Evolutionary conservation across 2,329 filamentous ascomycete species (phyloP).

Genomic region (Myrmaecium sp.): DNA sequence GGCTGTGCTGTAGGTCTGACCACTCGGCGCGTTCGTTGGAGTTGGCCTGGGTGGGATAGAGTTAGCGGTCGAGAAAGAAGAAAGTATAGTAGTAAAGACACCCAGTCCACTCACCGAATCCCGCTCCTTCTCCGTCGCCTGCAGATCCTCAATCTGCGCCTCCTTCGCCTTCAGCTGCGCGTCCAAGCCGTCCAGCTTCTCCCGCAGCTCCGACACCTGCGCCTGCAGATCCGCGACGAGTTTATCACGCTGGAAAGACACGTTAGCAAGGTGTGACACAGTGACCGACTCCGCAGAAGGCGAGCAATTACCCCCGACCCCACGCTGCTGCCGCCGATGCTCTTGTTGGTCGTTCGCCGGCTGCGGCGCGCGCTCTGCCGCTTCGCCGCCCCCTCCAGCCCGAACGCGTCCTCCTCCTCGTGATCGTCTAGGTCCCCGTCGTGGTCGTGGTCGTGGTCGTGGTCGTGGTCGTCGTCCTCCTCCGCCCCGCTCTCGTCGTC

Average conservation of each 20-base stretch:
- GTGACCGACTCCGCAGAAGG: conserved; percentile 36
- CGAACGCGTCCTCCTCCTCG: conserved; percentile 46
- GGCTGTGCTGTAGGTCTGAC: conserved; percentile 43
- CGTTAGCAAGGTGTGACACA: conserved; percentile 22
- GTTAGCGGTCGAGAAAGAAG: no score
- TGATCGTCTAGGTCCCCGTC: conserved; percentile 36
- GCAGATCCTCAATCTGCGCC: conserved; percentile 44
- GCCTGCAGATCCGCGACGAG: conserved; percentile 59
- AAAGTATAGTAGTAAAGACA: no score
- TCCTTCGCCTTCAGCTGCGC: conserved; percentile 52
- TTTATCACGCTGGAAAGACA: conserved; percentile 12
- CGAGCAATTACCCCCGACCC: no score
- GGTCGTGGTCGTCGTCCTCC: conserved; percentile 34
- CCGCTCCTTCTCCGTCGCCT: conserved; percentile 40
- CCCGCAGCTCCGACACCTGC: conserved; percentile 58
- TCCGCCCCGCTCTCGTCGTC: conserved; percentile 58
- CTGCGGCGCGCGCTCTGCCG: conserved; percentile 12
- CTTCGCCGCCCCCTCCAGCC: conserved; percentile 31
- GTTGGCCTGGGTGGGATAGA: no score
- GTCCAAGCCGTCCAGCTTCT: conserved; percentile 58
- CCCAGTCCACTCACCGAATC: conserved; percentile 27
- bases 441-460: conserved; percentile 76
- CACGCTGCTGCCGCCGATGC: conserved; percentile 16
- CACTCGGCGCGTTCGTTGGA: conserved; percentile 54
- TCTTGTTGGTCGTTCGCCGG: conserved; percentile 27